These are phyloP conservation scores for Ceratobasidium sp. DNA, from an alignment of 1,284 basidiomycete genomes.

Conservation along the genomic window DNA sequence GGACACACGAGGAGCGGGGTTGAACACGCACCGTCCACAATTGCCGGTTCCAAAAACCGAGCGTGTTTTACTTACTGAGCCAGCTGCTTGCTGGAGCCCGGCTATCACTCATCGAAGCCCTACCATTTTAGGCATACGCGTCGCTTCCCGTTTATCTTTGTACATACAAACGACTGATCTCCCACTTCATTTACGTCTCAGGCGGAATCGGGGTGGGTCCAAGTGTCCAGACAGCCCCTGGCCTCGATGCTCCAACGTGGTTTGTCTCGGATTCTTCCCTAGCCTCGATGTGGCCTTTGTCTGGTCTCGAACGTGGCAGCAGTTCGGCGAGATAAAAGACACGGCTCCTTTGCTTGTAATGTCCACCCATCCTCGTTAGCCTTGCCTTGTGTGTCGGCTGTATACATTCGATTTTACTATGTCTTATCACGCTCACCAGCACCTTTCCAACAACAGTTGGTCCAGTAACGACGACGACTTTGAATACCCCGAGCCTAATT, in stretches of 20 bases:
- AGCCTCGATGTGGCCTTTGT: slow-evolving; percentile 29
- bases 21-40: not conserved
- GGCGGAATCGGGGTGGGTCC: slow-evolving; percentile 5
- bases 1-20: not conserved
- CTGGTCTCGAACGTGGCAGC: slow-evolving; percentile 31
- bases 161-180: slow-evolving; percentile 12
- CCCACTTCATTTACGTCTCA: slow-evolving; percentile 21
- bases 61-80: no score
- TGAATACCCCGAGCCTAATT: slow-evolving; percentile 20
- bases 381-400: not conserved
- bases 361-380: not conserved
- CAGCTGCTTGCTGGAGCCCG: not conserved
- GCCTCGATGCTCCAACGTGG: slow-evolving; percentile 37
- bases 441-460: not conserved
- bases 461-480: not conserved
- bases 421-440: slow-evolving; percentile 1
- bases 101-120: not conserved
- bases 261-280: slow-evolving; percentile 29
- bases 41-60: not conserved
- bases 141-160: slow-evolving; percentile 17
- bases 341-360: not conserved
- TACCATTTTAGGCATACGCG: not conserved
- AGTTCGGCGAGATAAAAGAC: slow-evolving; percentile 15
- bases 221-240: slow-evolving; percentile 14
- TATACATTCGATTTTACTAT: not conserved